phyloP scores from a whole-genome alignment of 805 yeast genomes.

The Lachancea sp. region DNA sequence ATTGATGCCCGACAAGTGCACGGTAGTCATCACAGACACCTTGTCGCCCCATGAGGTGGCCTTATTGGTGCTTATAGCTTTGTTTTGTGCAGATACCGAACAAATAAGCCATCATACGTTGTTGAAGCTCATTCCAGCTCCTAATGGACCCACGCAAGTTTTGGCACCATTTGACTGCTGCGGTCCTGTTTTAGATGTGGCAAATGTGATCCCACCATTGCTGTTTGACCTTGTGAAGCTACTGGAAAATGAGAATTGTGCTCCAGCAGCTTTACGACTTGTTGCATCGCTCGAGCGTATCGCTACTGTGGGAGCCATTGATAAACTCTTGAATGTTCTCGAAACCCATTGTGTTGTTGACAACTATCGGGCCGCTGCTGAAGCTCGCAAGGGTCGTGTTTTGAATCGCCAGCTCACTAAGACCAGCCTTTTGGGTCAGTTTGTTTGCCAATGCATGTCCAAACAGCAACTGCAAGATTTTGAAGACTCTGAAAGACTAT shows the following conservation, averaged over 20 bases:
- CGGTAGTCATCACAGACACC: constrained; percentile 6
- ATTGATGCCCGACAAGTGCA: not conserved
- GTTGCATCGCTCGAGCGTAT: constrained; percentile 7
- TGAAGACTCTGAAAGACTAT: constrained; percentile 9
- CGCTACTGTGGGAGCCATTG: constrained; percentile 3
- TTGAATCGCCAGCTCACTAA: constrained; percentile 5
- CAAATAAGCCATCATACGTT: not conserved
- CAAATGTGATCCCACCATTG: not conserved
- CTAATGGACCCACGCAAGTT: not conserved
- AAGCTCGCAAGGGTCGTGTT: not conserved
- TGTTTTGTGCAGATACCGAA: constrained; percentile 14
- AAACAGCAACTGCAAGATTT: constrained; percentile 7
- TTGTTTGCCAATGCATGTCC: constrained; percentile 5
- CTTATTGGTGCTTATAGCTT: constrained; percentile 17
- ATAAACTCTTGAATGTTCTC: constrained; percentile 1
- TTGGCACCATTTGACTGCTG: not conserved
- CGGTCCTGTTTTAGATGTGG: not conserved
- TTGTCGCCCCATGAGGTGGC: constrained; percentile 26
- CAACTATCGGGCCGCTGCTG: constrained; percentile 1
- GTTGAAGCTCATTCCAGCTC: constrained; percentile 4
- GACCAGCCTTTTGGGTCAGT: constrained; percentile 5
- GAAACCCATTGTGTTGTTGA: constrained; percentile 4
- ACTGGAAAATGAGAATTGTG: constrained; percentile 2
- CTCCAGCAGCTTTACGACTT: constrained; percentile 4
- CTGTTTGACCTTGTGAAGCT: constrained; percentile 3